phyloP scores from a whole-genome alignment of 352 stramenopile genomes.

The Phytopythium ostracodes region DNA sequence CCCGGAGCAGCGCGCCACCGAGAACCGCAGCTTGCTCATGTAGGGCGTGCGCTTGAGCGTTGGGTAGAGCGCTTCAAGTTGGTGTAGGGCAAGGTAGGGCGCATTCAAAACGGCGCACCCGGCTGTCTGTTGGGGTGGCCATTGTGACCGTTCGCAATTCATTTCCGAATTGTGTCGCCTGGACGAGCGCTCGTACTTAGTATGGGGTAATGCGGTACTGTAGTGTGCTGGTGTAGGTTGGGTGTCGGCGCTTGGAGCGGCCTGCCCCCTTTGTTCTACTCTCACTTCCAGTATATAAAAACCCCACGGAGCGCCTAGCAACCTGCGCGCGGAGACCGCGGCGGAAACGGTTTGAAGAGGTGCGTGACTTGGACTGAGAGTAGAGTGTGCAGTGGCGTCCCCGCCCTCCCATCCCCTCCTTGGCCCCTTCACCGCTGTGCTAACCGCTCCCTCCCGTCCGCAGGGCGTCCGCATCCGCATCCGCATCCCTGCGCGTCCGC shows the following conservation, averaged over 20 bases:
- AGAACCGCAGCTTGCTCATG: constrained; percentile 86
- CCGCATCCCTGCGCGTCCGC: constrained; percentile 3
- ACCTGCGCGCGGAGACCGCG: no score
- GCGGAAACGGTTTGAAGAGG: background rate
- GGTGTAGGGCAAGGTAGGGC: background rate
- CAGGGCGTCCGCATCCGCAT: background rate
- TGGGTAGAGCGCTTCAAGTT: no score
- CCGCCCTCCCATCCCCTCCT: background rate
- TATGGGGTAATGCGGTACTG: background rate
- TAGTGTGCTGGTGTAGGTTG: background rate
- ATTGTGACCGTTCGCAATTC: constrained; percentile 8
- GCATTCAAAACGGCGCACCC: background rate
- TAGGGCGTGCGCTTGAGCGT: no score
- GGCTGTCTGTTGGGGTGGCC: background rate
- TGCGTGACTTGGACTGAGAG: background rate
- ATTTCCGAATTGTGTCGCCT: constrained; percentile 11
- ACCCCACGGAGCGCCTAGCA: no score
- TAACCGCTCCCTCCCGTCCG: background rate
- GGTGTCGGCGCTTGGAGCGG: no score
- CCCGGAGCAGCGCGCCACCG: constrained; percentile 79
- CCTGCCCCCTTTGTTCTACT: no score
- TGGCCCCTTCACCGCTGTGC: background rate
- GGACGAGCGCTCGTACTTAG: constrained; percentile 3
- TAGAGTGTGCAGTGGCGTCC: background rate
- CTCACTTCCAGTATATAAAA: no score